phyloP scores from a whole-genome alignment of 495 filamentous ascomycete genomes.

The Penicillium psychrofluorescens region DNA sequence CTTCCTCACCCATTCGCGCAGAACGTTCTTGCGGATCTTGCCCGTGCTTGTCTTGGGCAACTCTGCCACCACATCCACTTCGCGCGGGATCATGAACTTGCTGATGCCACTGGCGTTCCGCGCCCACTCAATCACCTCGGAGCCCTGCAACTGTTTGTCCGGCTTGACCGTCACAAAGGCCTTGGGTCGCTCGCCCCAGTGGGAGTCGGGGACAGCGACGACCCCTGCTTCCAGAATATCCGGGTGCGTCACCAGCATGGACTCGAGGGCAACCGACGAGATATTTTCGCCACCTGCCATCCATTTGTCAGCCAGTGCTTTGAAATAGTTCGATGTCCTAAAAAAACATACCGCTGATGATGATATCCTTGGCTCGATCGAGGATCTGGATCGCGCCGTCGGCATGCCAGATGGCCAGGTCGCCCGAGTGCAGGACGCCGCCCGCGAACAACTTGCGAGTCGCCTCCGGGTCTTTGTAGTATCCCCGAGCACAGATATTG shows the following conservation, averaged over 20 bases:
- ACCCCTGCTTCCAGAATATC: constrained; percentile 86
- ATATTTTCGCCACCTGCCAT: constrained; percentile 87
- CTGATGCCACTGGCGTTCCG: constrained; percentile 69
- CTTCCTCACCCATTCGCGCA: constrained; percentile 78
- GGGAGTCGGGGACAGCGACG: constrained; percentile 79
- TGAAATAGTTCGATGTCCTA: background rate
- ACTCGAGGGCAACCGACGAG: constrained; percentile 84
- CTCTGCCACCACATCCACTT: constrained; percentile 82
- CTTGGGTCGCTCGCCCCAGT: constrained; percentile 94
- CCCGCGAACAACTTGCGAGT: constrained; percentile 84
- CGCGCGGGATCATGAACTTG: constrained; percentile 91
- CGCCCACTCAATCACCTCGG: constrained; percentile 82
- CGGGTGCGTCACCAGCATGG: constrained; percentile 85
- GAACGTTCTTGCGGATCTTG: constrained; percentile 91
- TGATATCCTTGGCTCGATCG: constrained; percentile 94
- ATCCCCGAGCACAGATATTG: constrained; percentile 88
- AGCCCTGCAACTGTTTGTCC: constrained; percentile 51
- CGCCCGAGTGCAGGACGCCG: constrained; percentile 81
- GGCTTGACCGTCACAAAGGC: constrained; percentile 79
- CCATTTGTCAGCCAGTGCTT: constrained; percentile 2
- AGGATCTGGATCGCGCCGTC: constrained; percentile 89
- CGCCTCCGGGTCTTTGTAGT: constrained; percentile 84
- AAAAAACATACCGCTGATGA: constrained; percentile 75
- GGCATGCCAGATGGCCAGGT: constrained; percentile 85
- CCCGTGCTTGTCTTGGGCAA: constrained; percentile 96